Base-by-base conservation (phyloP, 2,329 filamentous ascomycete species). In the Calonectria leucothoes region DNA sequence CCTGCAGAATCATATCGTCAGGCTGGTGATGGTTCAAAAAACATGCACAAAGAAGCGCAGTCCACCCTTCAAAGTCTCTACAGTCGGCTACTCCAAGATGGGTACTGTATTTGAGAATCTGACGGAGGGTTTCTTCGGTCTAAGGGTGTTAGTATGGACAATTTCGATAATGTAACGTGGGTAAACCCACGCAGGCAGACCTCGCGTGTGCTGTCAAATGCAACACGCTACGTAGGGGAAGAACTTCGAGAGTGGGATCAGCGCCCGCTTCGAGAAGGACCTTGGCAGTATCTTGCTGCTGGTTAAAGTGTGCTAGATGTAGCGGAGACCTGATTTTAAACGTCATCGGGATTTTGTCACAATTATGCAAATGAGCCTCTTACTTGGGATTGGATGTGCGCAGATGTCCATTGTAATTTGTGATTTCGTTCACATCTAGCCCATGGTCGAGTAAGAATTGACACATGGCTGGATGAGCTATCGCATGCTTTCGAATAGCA, bases 131-230 rank as follows among this genome's bases (percentile, higher is more conserved):
- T 45, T 20, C 20, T 45, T 45, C 42, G n/a, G 42, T 45, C 42
- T 45, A n/a, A 12, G 12, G 4, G 8, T 12, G 39, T 45, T n/a
- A 45, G 6, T n/a, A 10, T 2, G 7, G 11, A 10, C 8, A n/a
- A n/a, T 2, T 20, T n/a, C 7, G 6, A 45, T 0, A 7, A 7
- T 15, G 39, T 7, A 3, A 2, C 11, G 1, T 6, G 7, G 11
- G 11, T n/a, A 7, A 10, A 45, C 42, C 23, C 12, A 45, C 42
- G 12, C 8, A 12, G n/a, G 8, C 7, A 23, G 42, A 45, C 10
- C 42, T 45, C 12, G 42, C 8, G 17, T 45, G 42, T n/a, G 42
- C 42, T 45, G 42, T 45, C 6, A 45, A 23, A 23, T 45, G 42
- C 4, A 45, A n/a, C 6, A 45, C 42, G 42, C 42, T 45, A 17